A percentile compares a stretch with the other conserved stretches of the same genome.
phyloP scores from a whole-genome alignment of 352 stramenopile species.

The Pythium sukuiense region DNA sequence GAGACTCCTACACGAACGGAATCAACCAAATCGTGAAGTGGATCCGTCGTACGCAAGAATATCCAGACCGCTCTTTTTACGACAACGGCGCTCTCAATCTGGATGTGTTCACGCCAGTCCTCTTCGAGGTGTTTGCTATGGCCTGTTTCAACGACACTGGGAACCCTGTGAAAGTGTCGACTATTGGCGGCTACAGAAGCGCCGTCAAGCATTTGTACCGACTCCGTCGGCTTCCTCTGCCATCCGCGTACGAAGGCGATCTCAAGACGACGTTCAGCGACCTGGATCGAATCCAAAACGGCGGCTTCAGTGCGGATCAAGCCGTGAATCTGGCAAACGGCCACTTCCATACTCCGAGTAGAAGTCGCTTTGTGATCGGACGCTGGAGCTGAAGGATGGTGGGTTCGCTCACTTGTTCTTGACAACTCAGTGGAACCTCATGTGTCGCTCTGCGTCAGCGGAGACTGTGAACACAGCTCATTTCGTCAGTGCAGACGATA shows the following conservation, averaged over 20 bases:
- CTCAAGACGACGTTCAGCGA: background rate
- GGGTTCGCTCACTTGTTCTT: constrained; percentile 31
- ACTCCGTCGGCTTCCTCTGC: background rate
- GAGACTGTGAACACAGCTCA: constrained; percentile 22
- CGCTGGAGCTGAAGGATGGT: background rate
- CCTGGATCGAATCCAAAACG: background rate
- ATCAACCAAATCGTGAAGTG: no score
- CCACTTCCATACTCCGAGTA: constrained; percentile 4
- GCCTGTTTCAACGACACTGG: no score
- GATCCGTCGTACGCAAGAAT: no score
- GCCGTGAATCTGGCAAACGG: constrained; percentile 2
- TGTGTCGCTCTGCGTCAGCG: constrained; percentile 30
- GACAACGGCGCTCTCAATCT: no score
- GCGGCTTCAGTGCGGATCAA: no score
- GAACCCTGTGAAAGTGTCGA: constrained; percentile 1
- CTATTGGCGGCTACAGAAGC: background rate
- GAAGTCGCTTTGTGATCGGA: constrained; percentile 1
- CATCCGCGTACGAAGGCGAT: background rate
- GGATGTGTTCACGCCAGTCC: no score
- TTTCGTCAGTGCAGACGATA: constrained; percentile 12
- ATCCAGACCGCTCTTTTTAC: no score
- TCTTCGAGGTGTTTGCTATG: no score
- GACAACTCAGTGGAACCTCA: constrained; percentile 35
- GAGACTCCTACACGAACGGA: no score
- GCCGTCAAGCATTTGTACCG: background rate